Base-by-base conservation (phyloP, 176 grass and related monocot genomes). In the Triticum aestivum region DNA sequence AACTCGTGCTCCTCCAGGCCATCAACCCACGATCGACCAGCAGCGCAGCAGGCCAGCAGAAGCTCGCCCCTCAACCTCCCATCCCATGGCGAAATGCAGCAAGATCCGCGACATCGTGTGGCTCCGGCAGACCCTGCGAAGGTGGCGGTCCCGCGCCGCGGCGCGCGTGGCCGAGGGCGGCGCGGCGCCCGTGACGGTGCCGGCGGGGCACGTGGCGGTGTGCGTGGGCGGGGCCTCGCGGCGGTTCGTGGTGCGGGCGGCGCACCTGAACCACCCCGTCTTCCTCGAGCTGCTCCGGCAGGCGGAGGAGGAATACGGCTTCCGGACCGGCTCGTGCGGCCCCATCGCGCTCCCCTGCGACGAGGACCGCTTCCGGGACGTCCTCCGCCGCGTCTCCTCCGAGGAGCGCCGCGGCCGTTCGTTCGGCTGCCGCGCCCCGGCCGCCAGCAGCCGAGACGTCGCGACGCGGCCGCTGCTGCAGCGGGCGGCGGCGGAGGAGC, bases 221-320 rank as follows among this genome's bases (percentile, higher is more conserved):
- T 92, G 91, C 81, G 93, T 98, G 5, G 92, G 94, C 76, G 78
- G 75, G 29, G 61, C 79, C 33, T 93, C 96, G 13, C 84, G 90
- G 65, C 88, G 96, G 44, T 98, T 98, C 87, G 87, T 95, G 63
- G 91, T 98, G 61, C 91, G 93, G 0, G 83, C 93, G n/a, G 79
- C 91, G 79, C 87, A 95, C 90, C 93, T 95, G 35, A 98, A 98
- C 88, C 93, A 98, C 54, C 96, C 93, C 4, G 83, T 89, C 4
- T 98, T 98, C 91, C 88, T 81, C 58, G 91, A 98, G 84, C 96
- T 98, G 17, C 91, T 98, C n/a, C 83, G 80, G 58, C 86, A 93
- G 62, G 93, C 93, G 20, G 96, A 98, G 86, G 96, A 98, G 89
- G 93, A 98, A 84, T 98, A 89, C 69, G 96, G 96, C 0, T 98